Conservation (phyloP, 129 eudicot species). For the Tagetes patula region DNA sequence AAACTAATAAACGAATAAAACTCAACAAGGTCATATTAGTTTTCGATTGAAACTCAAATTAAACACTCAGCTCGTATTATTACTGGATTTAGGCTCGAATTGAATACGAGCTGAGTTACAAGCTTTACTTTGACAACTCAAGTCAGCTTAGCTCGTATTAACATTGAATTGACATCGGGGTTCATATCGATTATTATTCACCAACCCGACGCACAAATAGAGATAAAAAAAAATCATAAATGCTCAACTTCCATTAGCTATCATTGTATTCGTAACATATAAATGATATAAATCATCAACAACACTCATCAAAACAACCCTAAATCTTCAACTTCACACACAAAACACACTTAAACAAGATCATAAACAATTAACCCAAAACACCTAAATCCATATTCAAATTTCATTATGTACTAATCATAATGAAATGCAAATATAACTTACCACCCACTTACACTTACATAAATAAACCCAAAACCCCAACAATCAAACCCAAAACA, state of each 20-base stretch:
- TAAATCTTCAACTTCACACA: constrained; percentile 29
- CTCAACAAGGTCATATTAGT: too few relatives aligned
- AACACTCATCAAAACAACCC: constrained; percentile 18
- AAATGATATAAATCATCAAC: constrained; percentile 17
- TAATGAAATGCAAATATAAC: constrained; percentile 37
- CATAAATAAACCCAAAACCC: constrained; percentile 41
- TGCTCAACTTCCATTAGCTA: constrained; percentile 9
- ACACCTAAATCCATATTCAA: constrained; percentile 27
- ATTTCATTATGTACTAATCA: constrained; percentile 29
- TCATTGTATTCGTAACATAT: constrained; percentile 13
- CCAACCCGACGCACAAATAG: too few relatives aligned
- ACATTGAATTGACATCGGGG: too few relatives aligned
- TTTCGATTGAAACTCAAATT: too few relatives aligned
- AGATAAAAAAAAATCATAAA: constrained; percentile 14
- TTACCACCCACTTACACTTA: constrained; percentile 27
- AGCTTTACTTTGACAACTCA: background rate
- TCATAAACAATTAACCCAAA: constrained; percentile 26
- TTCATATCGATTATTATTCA: too few relatives aligned
- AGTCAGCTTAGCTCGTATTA: background rate
- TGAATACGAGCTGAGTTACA: background rate
- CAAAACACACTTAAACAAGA: constrained; percentile 14
- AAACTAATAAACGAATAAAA: too few relatives aligned
- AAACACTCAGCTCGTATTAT: too few relatives aligned
- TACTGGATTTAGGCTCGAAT: too few relatives aligned
- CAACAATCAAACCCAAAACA: constrained; percentile 40